These are phyloP conservation scores for Phialemonium atrogriseum DNA, from an alignment of 2,329 filamentous ascomycete species.

Conservation along the genomic window DNA sequence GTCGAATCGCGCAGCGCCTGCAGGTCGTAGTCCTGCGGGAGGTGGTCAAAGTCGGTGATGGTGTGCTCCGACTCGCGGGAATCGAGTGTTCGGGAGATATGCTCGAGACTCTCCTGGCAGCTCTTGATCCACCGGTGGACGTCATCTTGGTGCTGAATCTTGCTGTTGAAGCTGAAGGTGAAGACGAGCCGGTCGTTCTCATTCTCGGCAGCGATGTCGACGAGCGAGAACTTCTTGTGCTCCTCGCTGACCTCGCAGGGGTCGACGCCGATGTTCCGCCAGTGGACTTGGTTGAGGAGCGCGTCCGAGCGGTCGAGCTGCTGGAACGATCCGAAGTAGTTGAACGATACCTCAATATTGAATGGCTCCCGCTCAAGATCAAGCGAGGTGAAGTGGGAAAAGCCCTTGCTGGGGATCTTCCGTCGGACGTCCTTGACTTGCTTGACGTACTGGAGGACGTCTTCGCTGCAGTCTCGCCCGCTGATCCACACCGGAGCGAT, in stretches of 20 bases:
- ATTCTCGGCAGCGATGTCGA: conserved; percentile 7
- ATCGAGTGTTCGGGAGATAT: conserved; percentile 3
- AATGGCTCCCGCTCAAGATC: conserved; percentile 21
- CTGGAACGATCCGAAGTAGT: conserved; percentile 35
- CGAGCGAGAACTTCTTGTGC: conserved; percentile 6
- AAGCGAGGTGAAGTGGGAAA: conserved; percentile 25
- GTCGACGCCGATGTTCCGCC: too few relatives aligned
- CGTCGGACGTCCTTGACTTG: conserved; percentile 22
- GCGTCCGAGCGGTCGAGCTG: conserved; percentile 29
- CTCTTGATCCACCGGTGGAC: conserved; percentile 6
- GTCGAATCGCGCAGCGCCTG: conserved; percentile 4
- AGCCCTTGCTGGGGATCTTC: conserved; percentile 22
- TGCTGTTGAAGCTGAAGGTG: conserved; percentile 7
- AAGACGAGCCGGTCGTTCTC: conserved; percentile 5
- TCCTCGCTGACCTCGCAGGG: conserved; percentile 5
- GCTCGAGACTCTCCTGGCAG: conserved; percentile 5
- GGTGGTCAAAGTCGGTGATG: neutral
- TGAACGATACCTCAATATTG: conserved; percentile 36
- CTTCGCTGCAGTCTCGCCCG: conserved; percentile 5
- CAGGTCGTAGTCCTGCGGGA: neutral
- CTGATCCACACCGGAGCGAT: conserved; percentile 21
- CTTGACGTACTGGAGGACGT: conserved; percentile 6
- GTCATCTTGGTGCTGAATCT: conserved; percentile 2
- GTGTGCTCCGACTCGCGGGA: neutral
- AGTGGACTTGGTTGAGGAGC: conserved; percentile 12